Conservation (phyloP, 805 yeast species). For the Zygosaccharomyces bisporus region DNA sequence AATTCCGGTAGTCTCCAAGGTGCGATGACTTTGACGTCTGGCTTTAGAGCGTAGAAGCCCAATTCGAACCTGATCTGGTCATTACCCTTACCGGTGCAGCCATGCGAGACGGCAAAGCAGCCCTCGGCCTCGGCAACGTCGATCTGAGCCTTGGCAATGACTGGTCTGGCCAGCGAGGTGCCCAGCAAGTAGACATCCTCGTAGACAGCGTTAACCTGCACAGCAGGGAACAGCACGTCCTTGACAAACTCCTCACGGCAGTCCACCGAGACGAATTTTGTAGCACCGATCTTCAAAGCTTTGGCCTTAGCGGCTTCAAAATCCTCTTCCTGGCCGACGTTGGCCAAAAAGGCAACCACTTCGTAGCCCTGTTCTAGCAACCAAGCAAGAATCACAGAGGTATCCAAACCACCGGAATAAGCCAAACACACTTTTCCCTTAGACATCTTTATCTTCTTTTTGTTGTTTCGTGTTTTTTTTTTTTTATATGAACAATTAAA, state of each 20-base stretch:
- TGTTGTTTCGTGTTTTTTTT: too few relatives aligned
- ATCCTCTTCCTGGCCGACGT: constrained; percentile 99
- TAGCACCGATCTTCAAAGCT: constrained; percentile 95
- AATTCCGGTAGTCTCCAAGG: constrained; percentile 99
- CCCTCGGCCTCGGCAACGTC: constrained; percentile 95
- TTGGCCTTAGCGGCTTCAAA: constrained; percentile 95
- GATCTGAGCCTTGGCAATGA: constrained; percentile 97
- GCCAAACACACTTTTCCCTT: constrained; percentile 99
- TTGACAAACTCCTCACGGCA: constrained; percentile 94
- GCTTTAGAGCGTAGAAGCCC: constrained; percentile 95
- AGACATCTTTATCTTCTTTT: constrained; percentile 51
- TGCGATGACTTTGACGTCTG: constrained; percentile 93
- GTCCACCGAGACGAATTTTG: constrained; percentile 90
- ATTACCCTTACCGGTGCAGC: constrained; percentile 99
- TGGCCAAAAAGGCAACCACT: constrained; percentile 96
- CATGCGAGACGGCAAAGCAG: constrained; percentile 97
- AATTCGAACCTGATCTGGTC: constrained; percentile 98
- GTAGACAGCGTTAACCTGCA: constrained; percentile 95
- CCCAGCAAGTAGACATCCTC: constrained; percentile 96
- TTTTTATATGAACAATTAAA: too few relatives aligned
- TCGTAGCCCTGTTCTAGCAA: constrained; percentile 96
- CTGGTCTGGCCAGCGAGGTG: constrained; percentile 98
- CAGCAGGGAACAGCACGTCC: constrained; percentile 89
- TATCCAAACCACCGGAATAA: constrained; percentile 98
- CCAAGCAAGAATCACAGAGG: constrained; percentile 98